phyloP scores from a whole-genome alignment of 345 rosid genomes.

The Salix koriyanagi region DNA sequence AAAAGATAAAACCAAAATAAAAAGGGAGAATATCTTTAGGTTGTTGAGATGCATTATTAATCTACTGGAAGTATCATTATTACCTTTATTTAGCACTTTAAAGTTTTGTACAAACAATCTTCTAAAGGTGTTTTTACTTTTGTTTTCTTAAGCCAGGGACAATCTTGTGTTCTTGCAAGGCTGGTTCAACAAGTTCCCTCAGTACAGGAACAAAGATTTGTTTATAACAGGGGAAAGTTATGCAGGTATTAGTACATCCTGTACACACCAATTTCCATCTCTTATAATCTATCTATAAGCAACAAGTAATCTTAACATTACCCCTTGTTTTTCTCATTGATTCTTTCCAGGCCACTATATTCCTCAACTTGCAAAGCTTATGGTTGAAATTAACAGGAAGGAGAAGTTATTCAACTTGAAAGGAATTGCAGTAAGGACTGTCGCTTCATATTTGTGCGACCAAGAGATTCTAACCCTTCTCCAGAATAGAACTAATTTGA shows the following conservation, averaged over 20 bases:
- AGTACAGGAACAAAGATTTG: constrained; percentile 72
- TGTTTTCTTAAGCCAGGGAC: constrained; percentile 67
- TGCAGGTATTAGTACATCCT: constrained; percentile 53
- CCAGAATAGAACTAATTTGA: background rate
- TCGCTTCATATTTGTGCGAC: background rate
- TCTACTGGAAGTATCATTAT: background rate
- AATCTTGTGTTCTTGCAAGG: constrained; percentile 79
- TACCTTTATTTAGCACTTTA: background rate
- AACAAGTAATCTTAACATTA: background rate
- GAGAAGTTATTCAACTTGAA: constrained; percentile 66
- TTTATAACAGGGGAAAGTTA: constrained; percentile 92
- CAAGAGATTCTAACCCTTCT: background rate
- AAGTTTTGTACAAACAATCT: constrained; percentile 3
- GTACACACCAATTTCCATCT: background rate
- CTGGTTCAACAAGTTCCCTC: constrained; percentile 86
- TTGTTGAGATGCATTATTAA: background rate
- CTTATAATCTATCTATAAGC: background rate
- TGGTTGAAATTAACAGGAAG: constrained; percentile 67
- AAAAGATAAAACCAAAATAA: no score
- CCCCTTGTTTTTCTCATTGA: background rate
- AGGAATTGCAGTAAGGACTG: constrained; percentile 80
- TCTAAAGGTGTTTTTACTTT: constrained; percentile 28
- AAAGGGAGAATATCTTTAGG: background rate
- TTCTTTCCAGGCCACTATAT: constrained; percentile 67
- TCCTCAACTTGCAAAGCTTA: constrained; percentile 83